Percentiles rank a stretch among this genome's conserved stretches.
These are phyloP conservation scores for Deuterostichococcus epilithicus DNA, from an alignment of 139 green algal species.

Conservation along the genomic window DNA sequence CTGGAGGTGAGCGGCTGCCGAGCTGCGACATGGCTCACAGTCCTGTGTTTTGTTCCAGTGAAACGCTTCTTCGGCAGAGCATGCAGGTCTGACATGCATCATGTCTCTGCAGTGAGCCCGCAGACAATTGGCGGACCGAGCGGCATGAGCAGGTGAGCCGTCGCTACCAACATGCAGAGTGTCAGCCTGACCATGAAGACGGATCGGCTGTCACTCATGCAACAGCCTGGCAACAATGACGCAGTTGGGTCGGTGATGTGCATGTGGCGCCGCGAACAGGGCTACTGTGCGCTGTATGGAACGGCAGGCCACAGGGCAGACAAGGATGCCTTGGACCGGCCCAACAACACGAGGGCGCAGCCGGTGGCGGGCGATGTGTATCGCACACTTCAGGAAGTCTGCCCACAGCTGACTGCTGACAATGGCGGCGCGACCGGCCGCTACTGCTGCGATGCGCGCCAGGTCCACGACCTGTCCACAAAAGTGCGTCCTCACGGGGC, in stretches of 20 bases:
- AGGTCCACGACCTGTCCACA: slow-evolving; percentile 62
- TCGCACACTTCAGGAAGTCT: slow-evolving; percentile 40
- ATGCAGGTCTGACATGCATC: neutral
- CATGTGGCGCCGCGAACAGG: slow-evolving; percentile 13
- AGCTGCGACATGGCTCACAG: too few species aligned
- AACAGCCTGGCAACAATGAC: too few species aligned
- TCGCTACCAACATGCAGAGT: too few species aligned
- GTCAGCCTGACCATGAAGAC: neutral
- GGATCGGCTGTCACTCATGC: too few species aligned
- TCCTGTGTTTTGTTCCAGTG: too few species aligned
- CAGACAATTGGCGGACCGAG: slow-evolving; percentile 14
- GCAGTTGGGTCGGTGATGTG: too few species aligned
- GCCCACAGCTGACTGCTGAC: slow-evolving; percentile 62
- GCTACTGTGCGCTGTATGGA: slow-evolving; percentile 60
- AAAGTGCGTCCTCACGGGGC: slow-evolving; percentile 36
- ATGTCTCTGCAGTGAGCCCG: too few species aligned
- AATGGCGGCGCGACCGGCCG: slow-evolving; percentile 18
- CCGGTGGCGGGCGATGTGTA: slow-evolving; percentile 7
- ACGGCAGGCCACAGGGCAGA: slow-evolving; percentile 65
- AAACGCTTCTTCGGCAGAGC: too few species aligned
- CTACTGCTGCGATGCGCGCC: slow-evolving; percentile 77
- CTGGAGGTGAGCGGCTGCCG: too few species aligned
- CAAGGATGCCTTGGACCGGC: slow-evolving; percentile 56
- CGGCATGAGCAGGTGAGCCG: slow-evolving; percentile 9
- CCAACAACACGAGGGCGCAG: slow-evolving; percentile 46